Base-by-base conservation (phyloP, 2,329 filamentous ascomycete genomes). In the Cytospora chrysosperma region DNA sequence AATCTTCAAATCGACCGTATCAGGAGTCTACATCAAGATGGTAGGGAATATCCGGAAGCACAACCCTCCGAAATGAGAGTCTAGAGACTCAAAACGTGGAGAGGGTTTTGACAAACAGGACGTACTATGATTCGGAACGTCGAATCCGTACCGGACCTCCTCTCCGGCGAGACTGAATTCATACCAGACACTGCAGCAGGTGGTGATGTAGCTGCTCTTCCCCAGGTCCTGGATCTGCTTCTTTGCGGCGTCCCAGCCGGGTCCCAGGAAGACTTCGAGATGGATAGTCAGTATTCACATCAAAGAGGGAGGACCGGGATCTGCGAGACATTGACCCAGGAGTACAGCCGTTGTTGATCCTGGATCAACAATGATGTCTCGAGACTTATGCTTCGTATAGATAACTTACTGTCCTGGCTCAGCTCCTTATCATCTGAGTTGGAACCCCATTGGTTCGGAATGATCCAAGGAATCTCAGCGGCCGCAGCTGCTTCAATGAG, bases 401-500 rank as follows among this genome's bases (percentile, higher is more conserved):
- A 30, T 30, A 9, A 34, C 32, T 34, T 15, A 34, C 32, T 72
- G 55, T 78, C 77, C 1, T 68, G 54, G n/a, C 67, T 72, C 7
- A 83, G 65, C 0, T 60, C 69, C 3, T 77, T 75, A 28, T 80
- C 69, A 1, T 69, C 68, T 19, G 77, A 55, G 62, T 81, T 78
- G 13, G 67, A 65, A 8, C 76, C 77, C 68, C 75, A 85, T 26
- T 74, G 74, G 67, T 86, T 87, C 1, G 84, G 85, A 68, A 87
- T 75, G 56, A 88, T 68, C 69, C 80, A 86, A 1, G 78, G 75
- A 2, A 88, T 76, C 2, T 80, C 79, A 0, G 85, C 84, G 28
- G 79, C 78, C 9, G 78, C 80, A 0, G 85, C 85, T 0, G 85
- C 85, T 8, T 76, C 72, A 63, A 86, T 73, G n/a, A 88, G 74